Percentiles rank a stretch among this genome's conserved stretches.
Conservation (phyloP, 495 filamentous ascomycete species). For the Xylaria sp. region DNA sequence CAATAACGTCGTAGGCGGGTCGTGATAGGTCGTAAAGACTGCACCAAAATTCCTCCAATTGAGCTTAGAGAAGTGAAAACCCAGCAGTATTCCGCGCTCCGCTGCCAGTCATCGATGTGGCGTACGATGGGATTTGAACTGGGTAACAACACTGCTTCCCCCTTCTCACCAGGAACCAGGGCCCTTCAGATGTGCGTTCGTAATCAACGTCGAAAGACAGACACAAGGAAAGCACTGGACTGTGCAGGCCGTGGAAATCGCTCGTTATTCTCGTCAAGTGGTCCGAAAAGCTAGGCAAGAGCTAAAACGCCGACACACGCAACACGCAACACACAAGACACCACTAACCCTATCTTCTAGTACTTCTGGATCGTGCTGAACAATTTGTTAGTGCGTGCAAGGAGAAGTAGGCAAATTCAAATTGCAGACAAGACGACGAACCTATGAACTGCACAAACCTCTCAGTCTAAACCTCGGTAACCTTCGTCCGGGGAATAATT, state of each 20-base stretch:
- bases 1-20: slow-evolving; percentile 33
- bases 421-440: not conserved
- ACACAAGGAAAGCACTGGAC: slow-evolving; percentile 1
- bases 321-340: not conserved
- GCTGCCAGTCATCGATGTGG: slow-evolving; percentile 1
- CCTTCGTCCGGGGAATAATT: slow-evolving; percentile 41
- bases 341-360: slow-evolving; percentile 1
- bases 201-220: slow-evolving; percentile 7
- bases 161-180: not conserved
- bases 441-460: slow-evolving; percentile 7
- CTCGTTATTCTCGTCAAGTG: slow-evolving; percentile 16
- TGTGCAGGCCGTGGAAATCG: slow-evolving; percentile 8
- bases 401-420: too few species aligned
- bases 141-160: not conserved
- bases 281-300: slow-evolving; percentile 11
- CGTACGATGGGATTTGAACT: not conserved
- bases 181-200: slow-evolving; percentile 13
- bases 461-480: slow-evolving; percentile 41
- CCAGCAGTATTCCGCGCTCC: slow-evolving; percentile 19
- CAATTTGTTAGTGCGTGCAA: not conserved
- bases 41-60: slow-evolving; percentile 34
- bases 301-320: not conserved
- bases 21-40: slow-evolving; percentile 36
- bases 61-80: slow-evolving; percentile 29
- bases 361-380: not conserved